These are phyloP conservation scores for Holtermanniella nyarrowii DNA, from an alignment of 768 basidiomycete species.

Conservation along the genomic window DNA sequence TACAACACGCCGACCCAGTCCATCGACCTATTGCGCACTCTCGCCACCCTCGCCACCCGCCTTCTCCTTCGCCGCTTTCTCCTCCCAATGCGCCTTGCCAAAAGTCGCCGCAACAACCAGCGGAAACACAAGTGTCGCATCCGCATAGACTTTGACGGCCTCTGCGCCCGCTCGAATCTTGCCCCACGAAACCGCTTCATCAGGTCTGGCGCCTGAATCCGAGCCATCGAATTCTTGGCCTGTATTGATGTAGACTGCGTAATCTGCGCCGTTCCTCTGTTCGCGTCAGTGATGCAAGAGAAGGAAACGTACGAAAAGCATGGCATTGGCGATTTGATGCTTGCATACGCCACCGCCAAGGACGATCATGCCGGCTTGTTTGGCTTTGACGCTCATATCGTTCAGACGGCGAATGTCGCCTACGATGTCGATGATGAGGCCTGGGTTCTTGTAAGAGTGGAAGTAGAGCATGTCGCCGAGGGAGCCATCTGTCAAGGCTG, in stretches of 20 bases:
- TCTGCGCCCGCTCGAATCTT: conserved; percentile 72
- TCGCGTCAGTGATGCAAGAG: conserved; percentile 7
- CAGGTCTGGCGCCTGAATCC: conserved; percentile 90
- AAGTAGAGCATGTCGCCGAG: conserved; percentile 99
- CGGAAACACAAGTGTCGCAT: conserved; percentile 93
- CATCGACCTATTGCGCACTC: no score
- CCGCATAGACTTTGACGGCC: conserved; percentile 64
- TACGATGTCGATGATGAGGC: conserved; percentile 83
- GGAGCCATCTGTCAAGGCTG: conserved; percentile 93
- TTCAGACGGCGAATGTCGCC: conserved; percentile 85
- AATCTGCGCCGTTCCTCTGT: conserved; percentile 96
- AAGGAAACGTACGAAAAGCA: conserved; percentile 69
- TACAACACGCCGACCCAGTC: no score
- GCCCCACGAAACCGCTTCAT: conserved; percentile 97
- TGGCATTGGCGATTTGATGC: conserved; percentile 99
- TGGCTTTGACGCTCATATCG: conserved; percentile 73
- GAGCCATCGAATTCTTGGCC: conserved; percentile 99
- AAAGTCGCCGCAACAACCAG: conserved; percentile 91
- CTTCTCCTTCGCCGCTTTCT: conserved; percentile 9
- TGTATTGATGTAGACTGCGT: conserved; percentile 94
- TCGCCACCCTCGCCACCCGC: neutral
- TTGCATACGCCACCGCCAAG: conserved; percentile 98
- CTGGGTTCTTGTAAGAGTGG: conserved; percentile 81
- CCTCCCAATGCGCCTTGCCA: conserved; percentile 48
- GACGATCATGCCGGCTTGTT: conserved; percentile 95